Conservation (phyloP, 805 yeast species). For the Diddensiella caesifluorescens region DNA sequence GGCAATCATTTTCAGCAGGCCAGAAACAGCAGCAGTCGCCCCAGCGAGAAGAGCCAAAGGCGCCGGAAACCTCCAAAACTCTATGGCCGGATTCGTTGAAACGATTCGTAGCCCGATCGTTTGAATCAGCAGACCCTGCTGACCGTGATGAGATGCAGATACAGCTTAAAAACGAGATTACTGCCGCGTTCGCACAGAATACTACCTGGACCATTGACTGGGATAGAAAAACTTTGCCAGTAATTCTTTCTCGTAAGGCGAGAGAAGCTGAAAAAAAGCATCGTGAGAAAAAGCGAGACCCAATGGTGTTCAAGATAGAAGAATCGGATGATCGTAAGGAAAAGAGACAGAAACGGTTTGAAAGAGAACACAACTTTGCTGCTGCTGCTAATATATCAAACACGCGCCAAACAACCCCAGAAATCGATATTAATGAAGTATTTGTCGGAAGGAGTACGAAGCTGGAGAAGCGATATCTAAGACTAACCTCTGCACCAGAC, state of each 20-base stretch:
- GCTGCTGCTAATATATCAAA: conserved; percentile 12
- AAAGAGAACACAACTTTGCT: conserved; percentile 25
- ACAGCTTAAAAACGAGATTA: conserved; percentile 47
- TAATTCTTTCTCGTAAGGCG: conserved; percentile 18
- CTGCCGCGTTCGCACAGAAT: conserved; percentile 42
- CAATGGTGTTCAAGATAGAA: background rate
- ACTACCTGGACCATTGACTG: conserved; percentile 50
- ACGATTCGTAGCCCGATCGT: conserved; percentile 45
- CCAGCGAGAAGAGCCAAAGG: background rate
- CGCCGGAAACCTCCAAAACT: background rate
- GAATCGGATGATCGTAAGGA: conserved; percentile 35
- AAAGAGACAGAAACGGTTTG: conserved; percentile 48
- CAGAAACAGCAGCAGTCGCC: conserved; percentile 1
- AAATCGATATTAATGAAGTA: conserved; percentile 12
- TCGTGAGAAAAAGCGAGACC: background rate
- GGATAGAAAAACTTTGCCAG: conserved; percentile 47
- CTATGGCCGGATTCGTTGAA: conserved; percentile 54
- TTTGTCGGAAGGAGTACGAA: conserved; percentile 59
- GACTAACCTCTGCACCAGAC: conserved; percentile 88
- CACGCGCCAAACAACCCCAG: conserved; percentile 13
- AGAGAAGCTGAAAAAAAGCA: conserved; percentile 9
- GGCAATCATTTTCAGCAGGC: conserved; percentile 1
- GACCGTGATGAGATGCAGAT: conserved; percentile 40
- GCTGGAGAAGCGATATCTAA: conserved; percentile 71
- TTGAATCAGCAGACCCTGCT: conserved; percentile 37